phyloP scores from a whole-genome alignment of 768 basidiomycete genomes.

The Pleurotus salmoneostramineus region DNA sequence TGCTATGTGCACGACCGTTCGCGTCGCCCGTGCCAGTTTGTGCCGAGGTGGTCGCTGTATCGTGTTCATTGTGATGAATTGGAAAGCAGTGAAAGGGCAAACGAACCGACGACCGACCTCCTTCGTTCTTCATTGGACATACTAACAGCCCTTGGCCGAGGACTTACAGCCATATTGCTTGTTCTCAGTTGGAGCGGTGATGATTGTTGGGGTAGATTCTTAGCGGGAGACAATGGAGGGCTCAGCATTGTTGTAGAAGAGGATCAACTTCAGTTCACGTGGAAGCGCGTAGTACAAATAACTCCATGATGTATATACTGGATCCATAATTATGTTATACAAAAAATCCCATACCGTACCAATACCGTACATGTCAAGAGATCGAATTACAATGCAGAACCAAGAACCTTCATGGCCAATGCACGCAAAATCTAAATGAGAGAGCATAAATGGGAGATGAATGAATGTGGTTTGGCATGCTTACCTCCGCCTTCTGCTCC shows the following conservation, averaged over 20 bases:
- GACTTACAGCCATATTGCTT: neutral
- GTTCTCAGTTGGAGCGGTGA: neutral
- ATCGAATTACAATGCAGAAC: constrained; percentile 42
- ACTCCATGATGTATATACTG: neutral
- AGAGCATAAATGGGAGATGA: neutral
- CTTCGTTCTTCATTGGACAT: neutral
- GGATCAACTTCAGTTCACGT: neutral
- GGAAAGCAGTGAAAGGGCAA: too few relatives aligned
- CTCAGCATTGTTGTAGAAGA: neutral
- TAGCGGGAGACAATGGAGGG: neutral
- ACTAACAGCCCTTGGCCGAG: neutral
- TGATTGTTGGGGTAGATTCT: neutral
- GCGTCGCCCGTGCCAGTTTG: too few relatives aligned
- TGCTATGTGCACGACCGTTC: neutral
- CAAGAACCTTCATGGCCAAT: constrained; percentile 79
- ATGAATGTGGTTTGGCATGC: constrained; percentile 12
- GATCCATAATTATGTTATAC: neutral
- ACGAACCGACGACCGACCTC: neutral
- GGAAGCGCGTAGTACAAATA: neutral
- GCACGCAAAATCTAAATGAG: constrained; percentile 67
- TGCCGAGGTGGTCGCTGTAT: too few relatives aligned
- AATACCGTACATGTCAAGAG: neutral
- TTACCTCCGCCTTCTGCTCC: constrained; percentile 84
- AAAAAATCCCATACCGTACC: neutral
- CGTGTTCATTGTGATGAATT: too few relatives aligned